A percentile compares a stretch with the other conserved stretches of the same genome.
phyloP scores from a whole-genome alignment of 73 alveolate genomes.

The Blepharisma japonicum region DNA sequence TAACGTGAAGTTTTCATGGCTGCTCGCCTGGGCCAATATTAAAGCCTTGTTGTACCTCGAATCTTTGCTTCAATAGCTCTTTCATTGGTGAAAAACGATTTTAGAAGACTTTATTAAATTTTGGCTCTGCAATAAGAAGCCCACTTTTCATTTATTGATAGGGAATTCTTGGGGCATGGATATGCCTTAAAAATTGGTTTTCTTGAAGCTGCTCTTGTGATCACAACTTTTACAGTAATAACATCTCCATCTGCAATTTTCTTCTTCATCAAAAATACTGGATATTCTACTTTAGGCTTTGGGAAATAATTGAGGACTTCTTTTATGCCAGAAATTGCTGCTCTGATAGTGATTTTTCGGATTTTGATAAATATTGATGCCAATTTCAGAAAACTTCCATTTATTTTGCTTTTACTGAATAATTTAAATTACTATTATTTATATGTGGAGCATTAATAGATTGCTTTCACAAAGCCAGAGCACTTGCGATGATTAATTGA shows the following conservation, averaged over 20 bases:
- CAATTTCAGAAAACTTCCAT: constrained; percentile 37
- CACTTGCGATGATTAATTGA: constrained; percentile 58
- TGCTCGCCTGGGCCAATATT: not conserved
- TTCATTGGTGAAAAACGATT: not conserved
- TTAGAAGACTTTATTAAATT: not conserved
- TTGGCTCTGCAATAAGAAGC: constrained; percentile 24
- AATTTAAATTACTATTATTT: constrained; percentile 36
- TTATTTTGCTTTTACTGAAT: constrained; percentile 46
- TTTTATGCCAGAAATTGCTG: constrained; percentile 49
- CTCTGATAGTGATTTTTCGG: constrained; percentile 24
- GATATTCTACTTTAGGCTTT: constrained; percentile 42
- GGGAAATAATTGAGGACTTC: constrained; percentile 56
- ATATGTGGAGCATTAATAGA: constrained; percentile 68
- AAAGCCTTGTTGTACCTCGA: not conserved
- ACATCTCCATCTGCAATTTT: constrained; percentile 61
- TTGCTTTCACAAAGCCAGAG: constrained; percentile 50
- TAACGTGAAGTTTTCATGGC: not conserved
- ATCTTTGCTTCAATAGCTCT: not conserved
- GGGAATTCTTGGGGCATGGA: constrained; percentile 60
- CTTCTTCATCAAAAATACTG: constrained; percentile 63
- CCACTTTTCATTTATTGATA: constrained; percentile 38
- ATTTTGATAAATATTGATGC: constrained; percentile 38
- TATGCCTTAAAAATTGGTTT: constrained; percentile 42
- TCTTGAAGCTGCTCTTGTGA: constrained; percentile 47
- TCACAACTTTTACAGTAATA: constrained; percentile 47